Evolutionary conservation across 2,329 filamentous ascomycete genomes (phyloP), one percentile per base, ranked within the genome.

Genomic region (Aurifilum marmelostoma): DNA sequence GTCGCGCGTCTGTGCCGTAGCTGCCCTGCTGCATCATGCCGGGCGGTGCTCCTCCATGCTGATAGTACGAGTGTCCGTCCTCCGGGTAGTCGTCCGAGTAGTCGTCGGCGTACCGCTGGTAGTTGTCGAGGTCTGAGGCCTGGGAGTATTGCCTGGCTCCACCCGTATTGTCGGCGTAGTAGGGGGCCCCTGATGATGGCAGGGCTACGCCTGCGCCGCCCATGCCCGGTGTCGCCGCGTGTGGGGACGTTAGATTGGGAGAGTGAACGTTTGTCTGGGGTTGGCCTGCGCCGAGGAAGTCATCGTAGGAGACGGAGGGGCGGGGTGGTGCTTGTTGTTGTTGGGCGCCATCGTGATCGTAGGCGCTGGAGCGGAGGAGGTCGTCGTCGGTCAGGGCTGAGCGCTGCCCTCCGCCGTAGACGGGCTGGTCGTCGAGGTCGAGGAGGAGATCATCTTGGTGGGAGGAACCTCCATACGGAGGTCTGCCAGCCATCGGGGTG

Each of bases 301-400:
- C 92, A 84, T 97, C 95, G 81, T 97, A 97, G 69, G 94, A 97
- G 65, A 95, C 89, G 34, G 94, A 97, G 65, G 94, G 92, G 73
- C 95, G 91, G 68, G 89, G 81, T 71, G 87, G 87, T 71, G 87
- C 86, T 37, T 39, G 56, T 32, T 32, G 56, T 37, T 18, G 56
- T 39, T 60, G 87, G 61, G 86, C 82, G 74, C 86, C 83, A 73
- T 92, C 88, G 72, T 88, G 85, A 75, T 92, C 86, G 76, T 91
- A 89, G 76, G 91, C 87, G 81, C 93, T 94, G 73, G 88, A 88
- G 77, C 89, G 87, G 76, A 95, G 83, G 62, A 97, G 84, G 73
- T 94, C 89, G 73, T 97, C 91, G 78, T 97, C 94, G 78, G 91
- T 91, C 71, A 92, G 83, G n/a, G 91, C 88, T 63, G 94, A 91